Base-by-base conservation (phyloP, 2,329 filamentous ascomycete genomes). In the Lasiodiplodia citricola region DNA sequence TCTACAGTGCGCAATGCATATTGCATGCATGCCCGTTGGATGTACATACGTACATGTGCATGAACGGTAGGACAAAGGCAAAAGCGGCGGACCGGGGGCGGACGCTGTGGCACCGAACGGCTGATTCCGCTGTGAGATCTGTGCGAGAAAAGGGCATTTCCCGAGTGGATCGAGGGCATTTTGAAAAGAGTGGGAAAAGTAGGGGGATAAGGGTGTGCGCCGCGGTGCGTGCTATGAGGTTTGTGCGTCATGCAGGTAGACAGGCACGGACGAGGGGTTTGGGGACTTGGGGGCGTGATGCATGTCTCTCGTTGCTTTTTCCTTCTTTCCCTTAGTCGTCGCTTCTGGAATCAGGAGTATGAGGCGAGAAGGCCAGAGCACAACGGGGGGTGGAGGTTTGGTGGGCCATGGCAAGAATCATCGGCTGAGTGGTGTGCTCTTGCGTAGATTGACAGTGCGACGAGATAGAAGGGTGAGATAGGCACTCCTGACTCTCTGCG, bases 401-500 rank as follows among this genome's bases (percentile, higher is more conserved):
- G 21, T 54, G 21, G 51, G 23, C 51, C 23, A 14, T 23, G 50
- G 21, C 23, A 23, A 11, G 8, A 52, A 25, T 54, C 51, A 23
- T 54, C 23, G 25, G 51, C 50, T 52, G 50, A 44, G 41, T 16
- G 14, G 41, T 44, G 41, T 64, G 28, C 18, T 64, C 35, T 16
- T 21, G 52, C 35, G n/a, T 35, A 23, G 54, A 35, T 56, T 54
- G 51, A 21, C 54, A n/a, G 25, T 31, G 44, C 25, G 35, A 50
- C 25, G 41, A 51, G 41, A 63, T 63, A 35, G 58, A 63, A 63
- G 58, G 58, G 21, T 38, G 11, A 52, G 31, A 52, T 41, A 31
- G 28, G 47, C 28, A 14, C 28, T 63, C 58, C 44, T 64, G 60
- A 64, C 51, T 14, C 31, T 25, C 60, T 64, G 60, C 60, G 60